Conservation (phyloP, 495 filamentous ascomycete genomes). For the Penicillium lividum region DNA sequence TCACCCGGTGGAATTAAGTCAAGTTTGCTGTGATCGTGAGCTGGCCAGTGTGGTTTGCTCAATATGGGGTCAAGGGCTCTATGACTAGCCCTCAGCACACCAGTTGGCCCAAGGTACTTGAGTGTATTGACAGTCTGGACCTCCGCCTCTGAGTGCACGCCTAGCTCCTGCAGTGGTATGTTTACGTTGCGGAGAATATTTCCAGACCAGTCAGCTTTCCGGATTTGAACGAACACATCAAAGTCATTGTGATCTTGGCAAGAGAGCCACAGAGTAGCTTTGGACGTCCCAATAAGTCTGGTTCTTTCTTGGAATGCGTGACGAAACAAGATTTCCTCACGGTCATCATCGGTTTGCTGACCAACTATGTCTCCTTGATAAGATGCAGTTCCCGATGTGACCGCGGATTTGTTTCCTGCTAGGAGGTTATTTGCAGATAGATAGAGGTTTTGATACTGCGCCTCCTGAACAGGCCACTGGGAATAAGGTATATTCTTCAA, state of each 20-base stretch:
- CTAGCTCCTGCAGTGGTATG: background rate
- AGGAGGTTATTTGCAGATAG: background rate
- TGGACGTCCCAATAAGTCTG: conserved; percentile 2
- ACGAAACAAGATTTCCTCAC: conserved; percentile 9
- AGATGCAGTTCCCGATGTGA: background rate
- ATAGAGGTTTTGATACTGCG: background rate
- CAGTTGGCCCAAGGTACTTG: conserved; percentile 12
- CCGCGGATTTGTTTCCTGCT: background rate
- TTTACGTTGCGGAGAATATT: too few species aligned
- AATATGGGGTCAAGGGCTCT: background rate
- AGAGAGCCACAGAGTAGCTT: conserved; percentile 7
- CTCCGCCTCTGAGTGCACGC: background rate
- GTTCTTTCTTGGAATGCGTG: background rate
- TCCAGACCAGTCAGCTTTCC: conserved; percentile 2
- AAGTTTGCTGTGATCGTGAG: background rate
- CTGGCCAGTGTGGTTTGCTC: background rate
- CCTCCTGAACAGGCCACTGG: background rate
- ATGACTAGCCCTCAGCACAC: conserved; percentile 10
- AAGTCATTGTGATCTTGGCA: conserved; percentile 3
- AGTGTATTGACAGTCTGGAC: conserved; percentile 8
- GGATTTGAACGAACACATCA: conserved; percentile 13
- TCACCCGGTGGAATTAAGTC: background rate
- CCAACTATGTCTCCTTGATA: background rate
- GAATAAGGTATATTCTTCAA: background rate
- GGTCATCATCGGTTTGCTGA: background rate